Base-by-base conservation (phyloP, 192 early-diverging fungal genomes). In the Powellomyces hirtus region DNA sequence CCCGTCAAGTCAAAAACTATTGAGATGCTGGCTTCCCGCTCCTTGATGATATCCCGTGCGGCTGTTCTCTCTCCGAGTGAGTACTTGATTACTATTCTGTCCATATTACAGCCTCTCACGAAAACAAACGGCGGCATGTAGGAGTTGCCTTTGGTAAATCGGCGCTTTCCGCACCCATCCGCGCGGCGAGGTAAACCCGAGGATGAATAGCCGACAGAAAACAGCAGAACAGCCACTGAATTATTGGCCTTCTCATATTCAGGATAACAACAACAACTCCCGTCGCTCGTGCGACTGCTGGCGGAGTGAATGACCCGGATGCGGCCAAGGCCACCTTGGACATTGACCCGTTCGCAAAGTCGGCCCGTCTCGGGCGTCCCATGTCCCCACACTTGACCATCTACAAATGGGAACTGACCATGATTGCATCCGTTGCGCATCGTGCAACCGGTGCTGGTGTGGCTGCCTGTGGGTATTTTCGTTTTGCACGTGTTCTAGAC, bases 331-430 rank as follows among this genome's bases (percentile, higher is more conserved):
- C 81, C 18, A 83, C 81, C 1, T 67, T 83, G 37, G 71, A 79
- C 20, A 66, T 80, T 49, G 81, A 84, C 40, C 62, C 82, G 33
- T 81, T 72, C 57, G 68, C 67, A 37, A 70, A 73, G 33, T 59
- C 72, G 29, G 60, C 62, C 38, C 51, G 69, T 24, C 70, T 84
- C 24, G 75, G 78, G 77, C 89, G 95, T 42, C 95, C 95, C 22
- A 79, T 88, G 22, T 88, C 90, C 56, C 95, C 94, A 26, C 87
- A 94, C 64, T 73, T 95, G 59, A 77, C 79, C 49, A 98, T 98
- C 80, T 98, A 96, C 84, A 81, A 94, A 82, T 90, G 90, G 36
- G 92, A 96, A 73, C 72, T 95, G 73, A 91, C 93, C 24, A 91
- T 89, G 92, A 75, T 82, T 66, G 68, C 94, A 67, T 94, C 92